Base-by-base conservation (phyloP, 2,329 filamentous ascomycete species). In the Diplocarpon mali region DNA sequence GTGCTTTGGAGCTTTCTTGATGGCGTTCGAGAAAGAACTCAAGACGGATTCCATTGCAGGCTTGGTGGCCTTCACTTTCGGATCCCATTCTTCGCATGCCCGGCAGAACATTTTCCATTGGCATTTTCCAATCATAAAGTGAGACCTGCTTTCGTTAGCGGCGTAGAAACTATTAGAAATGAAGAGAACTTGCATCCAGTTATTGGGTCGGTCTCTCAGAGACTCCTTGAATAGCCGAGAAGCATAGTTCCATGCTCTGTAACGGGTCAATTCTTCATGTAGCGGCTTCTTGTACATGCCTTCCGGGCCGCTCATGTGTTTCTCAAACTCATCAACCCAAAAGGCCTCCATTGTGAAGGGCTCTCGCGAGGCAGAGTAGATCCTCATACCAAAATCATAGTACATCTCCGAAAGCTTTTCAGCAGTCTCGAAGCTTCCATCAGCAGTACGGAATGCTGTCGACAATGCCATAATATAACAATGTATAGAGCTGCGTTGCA, bases 121-220 rank as follows among this genome's bases (percentile, higher is more conserved):
- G 56, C 79, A 83, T 65, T 86, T 86, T 16, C 75, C 77, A 8
- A 81, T 71, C 70, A 81, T 80, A 55, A 80, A 85, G 54, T 81
- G 73, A 46, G 75, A 75, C 62, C 70, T 74, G 51, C 13, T 7
- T n/a, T 13, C 30, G 42, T 65, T 46, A 66, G 55, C 11, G 27
- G 20, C 5, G 20, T 30, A 32, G 12, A 46, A 16, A 15, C 15
- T 8, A 13, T 9, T 11, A 16, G 5, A 42, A 29, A 13, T 17
- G 15, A 12, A 35, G 13, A 14, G 24, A 15, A 70, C 71, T 64
- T 55, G 73, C 69, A 75, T 72, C 81, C 81, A 85, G 42, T 71
- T 70, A 42, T 78, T 71, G 2, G 78, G 72, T 27, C 73, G 73
- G 30, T 77, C 70, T 27, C 65, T 64, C 34, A 80, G 67, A 4